Percentiles rank a stretch among this genome's conserved stretches.
These are phyloP conservation scores for Sporothrix phasma DNA, from an alignment of 2,329 filamentous ascomycete species.

Conservation along the genomic window DNA sequence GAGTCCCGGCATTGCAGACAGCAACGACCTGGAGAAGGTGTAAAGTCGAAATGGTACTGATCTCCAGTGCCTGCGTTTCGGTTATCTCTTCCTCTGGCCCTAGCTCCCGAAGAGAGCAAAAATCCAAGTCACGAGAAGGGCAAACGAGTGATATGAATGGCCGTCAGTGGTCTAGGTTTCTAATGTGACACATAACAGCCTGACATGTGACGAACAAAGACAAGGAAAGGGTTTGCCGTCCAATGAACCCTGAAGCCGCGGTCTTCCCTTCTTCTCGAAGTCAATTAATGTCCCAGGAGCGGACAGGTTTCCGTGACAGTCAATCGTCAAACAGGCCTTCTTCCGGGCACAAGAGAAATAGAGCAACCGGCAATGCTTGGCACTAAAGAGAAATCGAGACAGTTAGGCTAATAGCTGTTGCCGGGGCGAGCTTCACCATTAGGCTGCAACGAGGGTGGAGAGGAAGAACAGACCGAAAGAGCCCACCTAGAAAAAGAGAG, in stretches of 20 bases:
- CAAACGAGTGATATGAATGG: not conserved
- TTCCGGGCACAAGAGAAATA: not conserved
- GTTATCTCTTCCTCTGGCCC: not conserved
- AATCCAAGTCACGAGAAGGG: not conserved
- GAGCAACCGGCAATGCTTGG: not conserved
- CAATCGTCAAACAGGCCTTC: not conserved
- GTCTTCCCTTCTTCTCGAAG: constrained; percentile 5
- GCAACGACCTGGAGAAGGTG: not conserved
- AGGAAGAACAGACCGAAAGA: not conserved
- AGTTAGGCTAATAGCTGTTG: constrained; percentile 8
- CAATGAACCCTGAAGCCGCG: not conserved
- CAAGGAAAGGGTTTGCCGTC: not conserved
- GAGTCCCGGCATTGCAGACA: constrained; percentile 18
- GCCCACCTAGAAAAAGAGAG: not conserved
- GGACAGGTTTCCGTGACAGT: constrained; percentile 3
- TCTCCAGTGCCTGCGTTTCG: not conserved
- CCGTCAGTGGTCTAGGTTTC: not conserved
- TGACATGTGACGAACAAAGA: not conserved
- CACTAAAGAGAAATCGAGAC: not conserved
- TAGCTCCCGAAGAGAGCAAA: not conserved
- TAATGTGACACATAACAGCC: not conserved
- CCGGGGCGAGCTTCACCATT: not conserved
- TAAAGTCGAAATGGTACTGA: not conserved
- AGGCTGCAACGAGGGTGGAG: not conserved
- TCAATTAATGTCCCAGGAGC: not conserved